Conservation (phyloP, 371 early-diverging fungal species). For the Furculomyces boomerangus region DNA sequence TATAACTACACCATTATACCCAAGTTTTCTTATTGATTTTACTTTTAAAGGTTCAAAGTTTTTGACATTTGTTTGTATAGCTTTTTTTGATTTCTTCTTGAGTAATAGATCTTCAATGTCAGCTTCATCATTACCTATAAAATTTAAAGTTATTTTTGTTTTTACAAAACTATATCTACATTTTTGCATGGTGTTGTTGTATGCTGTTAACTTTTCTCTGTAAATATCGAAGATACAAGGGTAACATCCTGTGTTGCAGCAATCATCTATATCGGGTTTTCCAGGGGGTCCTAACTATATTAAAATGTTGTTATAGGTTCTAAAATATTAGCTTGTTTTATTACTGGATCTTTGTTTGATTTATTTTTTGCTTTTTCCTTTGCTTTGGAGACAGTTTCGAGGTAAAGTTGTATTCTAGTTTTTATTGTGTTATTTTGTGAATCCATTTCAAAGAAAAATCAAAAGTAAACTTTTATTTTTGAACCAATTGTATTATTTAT, state of each 20-base stretch:
- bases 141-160: background rate
- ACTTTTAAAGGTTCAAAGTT: background rate
- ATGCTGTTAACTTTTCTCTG: background rate
- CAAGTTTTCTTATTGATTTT: background rate
- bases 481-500: too few species aligned
- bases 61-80: background rate
- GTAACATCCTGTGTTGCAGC: slow-evolving; percentile 2
- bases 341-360: background rate
- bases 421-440: background rate
- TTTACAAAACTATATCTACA: background rate
- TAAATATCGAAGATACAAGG: slow-evolving; percentile 4
- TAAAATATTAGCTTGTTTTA: background rate
- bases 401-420: background rate
- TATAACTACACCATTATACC: background rate
- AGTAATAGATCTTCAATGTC: background rate
- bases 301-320: background rate
- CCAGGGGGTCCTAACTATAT: background rate
- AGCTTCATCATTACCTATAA: background rate
- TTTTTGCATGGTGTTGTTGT: background rate
- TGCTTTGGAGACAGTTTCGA: background rate
- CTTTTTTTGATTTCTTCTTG: background rate
- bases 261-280: background rate
- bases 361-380: background rate
- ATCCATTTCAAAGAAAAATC: too few species aligned
- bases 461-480: too few species aligned